Evolutionary conservation across 2,329 filamentous ascomycete species (phyloP).

Genomic region (Hypoxylon sp.): DNA sequence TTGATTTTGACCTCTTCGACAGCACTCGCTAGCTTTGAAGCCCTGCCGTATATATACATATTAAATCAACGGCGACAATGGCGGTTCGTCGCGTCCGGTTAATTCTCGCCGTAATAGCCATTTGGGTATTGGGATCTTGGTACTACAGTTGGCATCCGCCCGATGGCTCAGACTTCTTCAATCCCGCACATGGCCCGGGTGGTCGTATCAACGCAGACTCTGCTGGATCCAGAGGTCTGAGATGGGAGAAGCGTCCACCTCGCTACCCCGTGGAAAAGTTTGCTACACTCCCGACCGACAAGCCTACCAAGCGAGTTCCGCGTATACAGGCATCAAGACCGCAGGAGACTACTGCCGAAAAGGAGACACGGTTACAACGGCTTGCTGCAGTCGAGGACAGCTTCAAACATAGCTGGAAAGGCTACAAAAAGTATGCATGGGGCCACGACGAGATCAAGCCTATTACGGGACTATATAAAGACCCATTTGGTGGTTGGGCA

Average conservation of each 20-base stretch:
- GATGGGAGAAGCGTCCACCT: slow-evolving; percentile 56
- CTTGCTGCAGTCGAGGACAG: slow-evolving; percentile 63
- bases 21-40: slow-evolving; percentile 42
- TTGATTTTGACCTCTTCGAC: slow-evolving; percentile 19
- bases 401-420: slow-evolving; percentile 70
- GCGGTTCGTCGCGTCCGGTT: slow-evolving; percentile 52
- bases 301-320: slow-evolving; percentile 67
- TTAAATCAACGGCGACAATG: slow-evolving; percentile 41
- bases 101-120: slow-evolving; percentile 49
- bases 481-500: slow-evolving; percentile 77
- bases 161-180: slow-evolving; percentile 34
- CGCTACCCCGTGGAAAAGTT: slow-evolving; percentile 55
- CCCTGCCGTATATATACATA: slow-evolving; percentile 26
- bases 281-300: slow-evolving; percentile 56
- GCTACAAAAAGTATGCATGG: slow-evolving; percentile 75
- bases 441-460: slow-evolving; percentile 74
- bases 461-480: slow-evolving; percentile 64
- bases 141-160: slow-evolving; percentile 51
- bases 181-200: slow-evolving; percentile 27
- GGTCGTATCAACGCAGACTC: slow-evolving; percentile 19
- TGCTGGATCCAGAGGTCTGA: slow-evolving; percentile 32
- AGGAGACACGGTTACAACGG: slow-evolving; percentile 57
- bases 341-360: slow-evolving; percentile 58
- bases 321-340: slow-evolving; percentile 70
- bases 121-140: slow-evolving; percentile 54